Base-by-base conservation (phyloP, 2,329 filamentous ascomycete genomes). In the Talaromyces sp. region DNA sequence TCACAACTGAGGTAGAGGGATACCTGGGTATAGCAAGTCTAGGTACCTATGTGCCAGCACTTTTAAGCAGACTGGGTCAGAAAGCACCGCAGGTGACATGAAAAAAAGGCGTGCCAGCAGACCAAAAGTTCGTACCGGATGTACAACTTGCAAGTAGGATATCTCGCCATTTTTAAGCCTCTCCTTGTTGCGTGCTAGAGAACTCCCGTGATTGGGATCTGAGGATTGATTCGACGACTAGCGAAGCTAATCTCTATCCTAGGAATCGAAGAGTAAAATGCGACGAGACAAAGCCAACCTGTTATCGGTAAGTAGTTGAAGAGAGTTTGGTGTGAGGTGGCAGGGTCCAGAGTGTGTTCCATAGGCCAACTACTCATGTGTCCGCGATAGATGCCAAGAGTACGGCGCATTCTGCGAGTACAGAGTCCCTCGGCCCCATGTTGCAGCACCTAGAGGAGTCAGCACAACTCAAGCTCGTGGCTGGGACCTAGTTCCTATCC, bases 121-220 rank as follows among this genome's bases (percentile, higher is more conserved):
- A 54, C 50, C 50, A 54, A 54, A 54, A 54, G 50, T 54, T 54
- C 50, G 50, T 54, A 35, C 50, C 35, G 50, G 50, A 33, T 54
- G 50, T 54, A 54, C 50, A 54, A n/a, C 14, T 54, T 54, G 50
- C 50, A 54, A 54, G 27, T 54, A 54, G n/a, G 50, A n/a, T 6
- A 16, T 16, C 14, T 35, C 50, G 4, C 27, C 4, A 31, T 31
- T 31, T 31, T 6, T 1, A 31, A 31, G 4, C 27, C 4, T 6
- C 27, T 31, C 27, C 1, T 31, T 31, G 3, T 31, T 31, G 27
- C 4, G 27, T 31, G 27, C 27, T 31, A 31, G 27, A 7, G 27
- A 31, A 31, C 27, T 31, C 27, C 1, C 27, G 7, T 31, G 27
- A 6, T 6, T 31, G 27, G 4, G 27, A 31, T 31, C 27, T 31